Evolutionary conservation across 1,284 basidiomycete genomes (phyloP).

Genomic region (Coniferiporia sulphurascens): DNA sequence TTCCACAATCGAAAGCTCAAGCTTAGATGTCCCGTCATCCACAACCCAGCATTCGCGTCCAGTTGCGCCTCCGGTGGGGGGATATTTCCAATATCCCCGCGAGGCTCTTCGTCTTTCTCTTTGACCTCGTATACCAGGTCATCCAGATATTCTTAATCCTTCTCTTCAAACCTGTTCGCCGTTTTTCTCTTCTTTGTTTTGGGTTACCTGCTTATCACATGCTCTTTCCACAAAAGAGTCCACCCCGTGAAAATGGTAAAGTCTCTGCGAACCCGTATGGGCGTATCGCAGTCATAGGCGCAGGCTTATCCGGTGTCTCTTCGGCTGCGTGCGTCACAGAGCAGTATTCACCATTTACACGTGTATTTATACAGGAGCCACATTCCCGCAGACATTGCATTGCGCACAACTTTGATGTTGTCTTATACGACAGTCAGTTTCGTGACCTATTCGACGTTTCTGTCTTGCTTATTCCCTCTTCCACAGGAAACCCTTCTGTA

Average conservation of each 20-base stretch:
- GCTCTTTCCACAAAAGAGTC: conserved; percentile 15
- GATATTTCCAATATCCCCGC: conserved; percentile 2
- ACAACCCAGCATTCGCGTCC: not conserved
- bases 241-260: conserved; percentile 28
- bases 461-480: not conserved
- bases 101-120: conserved; percentile 22
- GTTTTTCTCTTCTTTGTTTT: not conserved
- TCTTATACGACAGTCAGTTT: conserved; percentile 40
- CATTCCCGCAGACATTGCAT: conserved; percentile 36
- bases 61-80: conserved; percentile 6
- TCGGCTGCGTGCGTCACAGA: conserved; percentile 36
- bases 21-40: not conserved
- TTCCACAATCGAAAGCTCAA: not conserved
- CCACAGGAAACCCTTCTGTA: conserved; percentile 26
- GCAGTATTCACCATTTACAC: not conserved
- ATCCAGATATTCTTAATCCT: conserved; percentile 35
- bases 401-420: conserved; percentile 51
- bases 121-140: conserved; percentile 34
- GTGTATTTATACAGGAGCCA: not conserved
- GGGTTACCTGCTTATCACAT: not conserved
- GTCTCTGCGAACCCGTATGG: conserved; percentile 31
- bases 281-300: conserved; percentile 49
- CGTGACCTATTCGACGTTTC: not conserved
- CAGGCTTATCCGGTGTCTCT: conserved; percentile 46
- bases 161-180: conserved; percentile 39